These are phyloP conservation scores for Sordariomycetes sp. DNA, from an alignment of 2,329 filamentous ascomycete species.

Conservation along the genomic window DNA sequence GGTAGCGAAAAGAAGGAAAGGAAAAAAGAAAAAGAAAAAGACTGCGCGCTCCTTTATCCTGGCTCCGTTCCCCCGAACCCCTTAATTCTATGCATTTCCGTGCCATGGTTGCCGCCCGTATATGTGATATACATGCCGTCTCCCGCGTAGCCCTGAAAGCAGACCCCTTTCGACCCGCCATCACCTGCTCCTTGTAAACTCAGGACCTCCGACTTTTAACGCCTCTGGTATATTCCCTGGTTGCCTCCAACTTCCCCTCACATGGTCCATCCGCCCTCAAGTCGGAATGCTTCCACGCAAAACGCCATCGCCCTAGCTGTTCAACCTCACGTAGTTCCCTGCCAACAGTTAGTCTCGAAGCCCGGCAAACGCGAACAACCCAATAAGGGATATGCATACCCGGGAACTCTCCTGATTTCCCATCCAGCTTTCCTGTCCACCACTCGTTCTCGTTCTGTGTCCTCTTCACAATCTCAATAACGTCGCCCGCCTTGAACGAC, in stretches of 20 bases:
- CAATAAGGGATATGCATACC: constrained; percentile 39
- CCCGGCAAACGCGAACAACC: not conserved
- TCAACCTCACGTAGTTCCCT: constrained; percentile 5
- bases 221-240: not conserved
- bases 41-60: not conserved
- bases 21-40: not conserved
- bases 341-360: not conserved
- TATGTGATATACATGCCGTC: not conserved
- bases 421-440: constrained; percentile 78
- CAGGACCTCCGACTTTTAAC: not conserved
- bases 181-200: not conserved
- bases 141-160: not conserved
- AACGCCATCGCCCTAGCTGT: not conserved
- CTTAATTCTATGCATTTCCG: not conserved
- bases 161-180: not conserved
- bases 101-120: not conserved
- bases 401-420: constrained; percentile 83
- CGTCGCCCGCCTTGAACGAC: constrained; percentile 76
- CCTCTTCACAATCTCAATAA: constrained; percentile 74
- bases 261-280: not conserved
- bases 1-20: no score
- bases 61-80: not conserved
- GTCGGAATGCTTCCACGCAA: not conserved
- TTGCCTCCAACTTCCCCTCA: not conserved
- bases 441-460: constrained; percentile 94